A percentile compares a stretch with the other conserved stretches of the same genome.
These are phyloP conservation scores for Chondrus crispus DNA, from an alignment of 23 red algal genomes.

Conservation along the genomic window DNA sequence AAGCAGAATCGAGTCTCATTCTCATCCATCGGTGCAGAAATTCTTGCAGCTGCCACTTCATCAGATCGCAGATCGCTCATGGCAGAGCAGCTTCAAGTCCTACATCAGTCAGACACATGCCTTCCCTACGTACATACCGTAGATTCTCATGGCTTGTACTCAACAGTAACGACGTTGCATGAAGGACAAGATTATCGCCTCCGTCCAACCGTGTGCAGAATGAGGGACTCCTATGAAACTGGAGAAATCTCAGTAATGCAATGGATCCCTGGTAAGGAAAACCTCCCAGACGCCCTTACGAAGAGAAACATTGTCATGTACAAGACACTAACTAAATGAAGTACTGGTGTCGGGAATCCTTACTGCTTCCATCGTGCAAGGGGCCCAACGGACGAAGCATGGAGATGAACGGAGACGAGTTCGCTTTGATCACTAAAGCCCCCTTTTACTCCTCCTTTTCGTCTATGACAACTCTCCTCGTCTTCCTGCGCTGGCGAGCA, in stretches of 20 bases:
- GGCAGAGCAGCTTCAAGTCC: background rate
- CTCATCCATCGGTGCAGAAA: background rate
- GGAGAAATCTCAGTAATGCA: background rate
- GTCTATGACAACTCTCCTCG: no score
- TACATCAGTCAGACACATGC: background rate
- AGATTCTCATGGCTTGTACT: background rate
- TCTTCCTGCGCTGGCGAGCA: no score
- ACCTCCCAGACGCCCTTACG: background rate
- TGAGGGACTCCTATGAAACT: background rate
- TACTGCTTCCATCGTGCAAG: no score
- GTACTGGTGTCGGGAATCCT: no score
- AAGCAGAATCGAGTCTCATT: background rate
- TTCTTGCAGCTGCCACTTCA: background rate
- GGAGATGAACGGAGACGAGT: no score
- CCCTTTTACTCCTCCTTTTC: no score
- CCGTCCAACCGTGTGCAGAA: background rate
- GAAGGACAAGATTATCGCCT: background rate
- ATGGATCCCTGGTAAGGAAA: background rate
- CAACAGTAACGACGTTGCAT: background rate
- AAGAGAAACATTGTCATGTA: background rate
- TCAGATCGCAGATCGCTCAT: background rate
- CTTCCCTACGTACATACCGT: background rate
- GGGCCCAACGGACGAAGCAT: no score
- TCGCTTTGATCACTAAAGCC: no score
- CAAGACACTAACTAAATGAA: background rate